Conservation (phyloP, 495 filamentous ascomycete species). For the Lepidopterella palustris region DNA sequence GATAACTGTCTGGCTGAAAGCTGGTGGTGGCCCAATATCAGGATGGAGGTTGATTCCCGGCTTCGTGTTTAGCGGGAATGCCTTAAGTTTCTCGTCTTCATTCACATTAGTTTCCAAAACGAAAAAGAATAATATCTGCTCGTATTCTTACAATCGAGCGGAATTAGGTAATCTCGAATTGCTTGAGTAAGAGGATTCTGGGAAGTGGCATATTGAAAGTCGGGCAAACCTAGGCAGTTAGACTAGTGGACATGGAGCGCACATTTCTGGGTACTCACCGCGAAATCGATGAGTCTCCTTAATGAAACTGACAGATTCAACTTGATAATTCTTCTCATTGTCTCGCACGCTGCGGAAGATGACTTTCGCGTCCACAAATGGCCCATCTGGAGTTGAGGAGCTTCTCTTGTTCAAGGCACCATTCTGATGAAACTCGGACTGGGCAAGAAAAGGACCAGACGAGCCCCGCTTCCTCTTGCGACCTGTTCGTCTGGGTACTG, state of each 20-base stretch:
- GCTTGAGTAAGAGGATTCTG: slow-evolving; percentile 56
- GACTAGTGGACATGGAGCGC: background rate
- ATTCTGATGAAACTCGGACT: slow-evolving; percentile 18
- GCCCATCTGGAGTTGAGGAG: background rate
- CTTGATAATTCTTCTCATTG: slow-evolving; percentile 59
- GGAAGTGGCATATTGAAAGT: slow-evolving; percentile 68
- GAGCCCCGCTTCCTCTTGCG: slow-evolving; percentile 74
- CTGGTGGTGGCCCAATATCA: slow-evolving; percentile 74
- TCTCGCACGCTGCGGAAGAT: slow-evolving; percentile 63
- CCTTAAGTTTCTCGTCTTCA: background rate
- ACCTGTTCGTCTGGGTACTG: slow-evolving; percentile 78
- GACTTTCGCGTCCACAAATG: slow-evolving; percentile 2
- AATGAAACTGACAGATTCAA: slow-evolving; percentile 67
- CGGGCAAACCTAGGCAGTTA: slow-evolving; percentile 43
- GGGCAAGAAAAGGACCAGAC: slow-evolving; percentile 52
- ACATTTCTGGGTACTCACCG: slow-evolving; percentile 40
- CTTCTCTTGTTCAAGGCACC: background rate
- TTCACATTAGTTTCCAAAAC: background rate
- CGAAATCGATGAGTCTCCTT: slow-evolving; percentile 81
- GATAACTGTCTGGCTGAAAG: slow-evolving; percentile 58
- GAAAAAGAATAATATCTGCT: background rate
- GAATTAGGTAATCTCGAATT: slow-evolving; percentile 57
- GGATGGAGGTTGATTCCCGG: slow-evolving; percentile 49
- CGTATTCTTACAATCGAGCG: slow-evolving; percentile 51
- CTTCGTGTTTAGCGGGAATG: slow-evolving; percentile 17